A percentile compares a stretch with the other conserved stretches of the same genome.
phyloP scores from a whole-genome alignment of 495 filamentous ascomycete genomes.

The Aspergillus sclerotioniger region DNA sequence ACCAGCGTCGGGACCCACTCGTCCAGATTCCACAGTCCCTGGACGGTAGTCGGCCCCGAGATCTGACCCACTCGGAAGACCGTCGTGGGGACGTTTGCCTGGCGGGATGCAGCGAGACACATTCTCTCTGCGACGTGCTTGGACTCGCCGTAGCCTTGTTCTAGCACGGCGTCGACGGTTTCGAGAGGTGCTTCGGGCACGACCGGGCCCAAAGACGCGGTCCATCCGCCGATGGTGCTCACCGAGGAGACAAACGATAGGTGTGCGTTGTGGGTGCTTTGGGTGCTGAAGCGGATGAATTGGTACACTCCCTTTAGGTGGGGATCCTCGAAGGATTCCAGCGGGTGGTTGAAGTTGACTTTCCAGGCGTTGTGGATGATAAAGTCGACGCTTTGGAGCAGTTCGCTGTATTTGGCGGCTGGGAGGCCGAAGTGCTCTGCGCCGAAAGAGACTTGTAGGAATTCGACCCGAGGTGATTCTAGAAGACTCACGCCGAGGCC shows the following conservation, averaged over 20 bases:
- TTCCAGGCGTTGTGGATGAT: conserved; percentile 65
- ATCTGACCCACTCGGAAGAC: conserved; percentile 59
- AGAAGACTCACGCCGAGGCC: conserved; percentile 10
- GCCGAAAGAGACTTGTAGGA: conserved; percentile 50
- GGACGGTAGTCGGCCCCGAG: conserved; percentile 40
- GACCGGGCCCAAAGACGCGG: conserved; percentile 22
- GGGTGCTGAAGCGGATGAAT: conserved; percentile 45
- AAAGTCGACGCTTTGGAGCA: conserved; percentile 41
- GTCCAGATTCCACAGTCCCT: conserved; percentile 32
- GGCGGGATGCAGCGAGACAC: conserved; percentile 40
- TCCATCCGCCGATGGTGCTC: conserved; percentile 34
- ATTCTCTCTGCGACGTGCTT: conserved; percentile 55
- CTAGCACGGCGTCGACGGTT: conserved; percentile 34
- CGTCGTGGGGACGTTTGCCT: conserved; percentile 38
- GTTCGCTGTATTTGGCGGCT: conserved; percentile 29
- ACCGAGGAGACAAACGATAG: conserved; percentile 58
- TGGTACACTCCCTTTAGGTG: conserved; percentile 50
- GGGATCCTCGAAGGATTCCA: conserved; percentile 54
- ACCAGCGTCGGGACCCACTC: conserved; percentile 39
- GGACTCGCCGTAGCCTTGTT: conserved; percentile 51
- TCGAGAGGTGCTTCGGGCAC: conserved; percentile 47
- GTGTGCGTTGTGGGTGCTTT: conserved; percentile 40
- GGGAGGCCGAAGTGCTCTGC: conserved; percentile 44
- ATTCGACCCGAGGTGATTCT: conserved; percentile 31
- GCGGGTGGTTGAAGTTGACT: conserved; percentile 59